phyloP scores from a whole-genome alignment of 1,284 basidiomycete species.

The Afroboletus lepidellus region DNA sequence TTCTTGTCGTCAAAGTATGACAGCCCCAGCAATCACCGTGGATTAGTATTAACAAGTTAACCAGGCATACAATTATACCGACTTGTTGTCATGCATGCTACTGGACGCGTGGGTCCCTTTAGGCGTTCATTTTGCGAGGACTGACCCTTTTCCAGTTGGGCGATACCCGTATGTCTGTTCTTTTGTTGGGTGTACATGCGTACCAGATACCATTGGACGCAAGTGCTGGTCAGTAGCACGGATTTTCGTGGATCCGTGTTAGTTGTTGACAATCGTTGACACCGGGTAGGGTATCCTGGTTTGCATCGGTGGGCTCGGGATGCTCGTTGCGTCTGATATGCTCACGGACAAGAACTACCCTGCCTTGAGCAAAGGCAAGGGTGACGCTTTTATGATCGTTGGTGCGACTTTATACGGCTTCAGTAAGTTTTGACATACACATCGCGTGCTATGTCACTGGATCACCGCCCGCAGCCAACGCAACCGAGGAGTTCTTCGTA shows the following conservation, averaged over 20 bases:
- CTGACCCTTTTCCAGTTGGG: conserved; percentile 56
- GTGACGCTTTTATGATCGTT: conserved; percentile 84
- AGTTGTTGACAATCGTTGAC: background rate
- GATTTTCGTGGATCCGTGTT: background rate
- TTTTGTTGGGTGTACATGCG: conserved; percentile 82
- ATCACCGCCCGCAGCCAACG: conserved; percentile 57
- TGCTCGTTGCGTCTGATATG: conserved; percentile 73
- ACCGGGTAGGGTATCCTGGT: conserved; percentile 64
- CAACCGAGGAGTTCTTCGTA: conserved; percentile 85
- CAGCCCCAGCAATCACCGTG: background rate
- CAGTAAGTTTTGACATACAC: conserved; percentile 47
- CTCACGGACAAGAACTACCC: conserved; percentile 69
- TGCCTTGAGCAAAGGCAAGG: conserved; percentile 66
- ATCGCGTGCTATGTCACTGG: background rate
- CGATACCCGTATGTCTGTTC: conserved; percentile 81
- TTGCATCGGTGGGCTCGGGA: conserved; percentile 71
- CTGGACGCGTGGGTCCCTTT: conserved; percentile 67
- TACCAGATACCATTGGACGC: conserved; percentile 78
- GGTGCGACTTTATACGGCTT: conserved; percentile 84
- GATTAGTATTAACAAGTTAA: background rate
- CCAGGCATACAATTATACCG: conserved; percentile 82
- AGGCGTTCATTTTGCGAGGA: background rate
- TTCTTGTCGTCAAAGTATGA: conserved; percentile 70
- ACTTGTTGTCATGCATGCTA: conserved; percentile 82
- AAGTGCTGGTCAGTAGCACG: conserved; percentile 55